Conservation (phyloP, 352 stramenopile species). For the Phytopythium cucurbitacearum region DNA sequence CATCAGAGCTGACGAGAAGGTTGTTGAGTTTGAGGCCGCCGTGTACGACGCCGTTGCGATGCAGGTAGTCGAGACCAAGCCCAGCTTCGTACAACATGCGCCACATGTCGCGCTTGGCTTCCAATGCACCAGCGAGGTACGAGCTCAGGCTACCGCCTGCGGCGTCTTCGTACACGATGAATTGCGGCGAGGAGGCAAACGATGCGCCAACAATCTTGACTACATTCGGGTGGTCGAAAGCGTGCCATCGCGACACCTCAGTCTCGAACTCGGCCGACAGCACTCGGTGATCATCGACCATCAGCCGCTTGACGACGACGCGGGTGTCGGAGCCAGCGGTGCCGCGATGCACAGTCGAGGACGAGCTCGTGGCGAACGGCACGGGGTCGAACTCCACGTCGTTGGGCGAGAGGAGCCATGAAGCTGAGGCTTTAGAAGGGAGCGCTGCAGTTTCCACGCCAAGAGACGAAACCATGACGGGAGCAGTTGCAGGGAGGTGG, state of each 20-base stretch:
- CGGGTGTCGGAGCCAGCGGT: slow-evolving; percentile 7
- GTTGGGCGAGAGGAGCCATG: neutral
- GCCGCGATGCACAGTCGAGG: slow-evolving; percentile 10
- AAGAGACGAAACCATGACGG: no score
- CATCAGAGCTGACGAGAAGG: slow-evolving; percentile 4
- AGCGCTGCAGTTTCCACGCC: no score
- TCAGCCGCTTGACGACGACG: slow-evolving; percentile 24
- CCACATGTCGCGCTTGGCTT: neutral
- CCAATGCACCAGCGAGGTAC: neutral
- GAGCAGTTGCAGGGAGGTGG: no score
- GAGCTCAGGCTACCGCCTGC: slow-evolving; percentile 4
- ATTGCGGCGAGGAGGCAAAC: slow-evolving; percentile 10
- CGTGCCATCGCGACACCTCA: slow-evolving; percentile 16
- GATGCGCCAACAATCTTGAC: slow-evolving; percentile 19
- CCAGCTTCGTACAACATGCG: slow-evolving; percentile 3
- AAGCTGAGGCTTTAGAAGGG: no score
- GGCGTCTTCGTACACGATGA: slow-evolving; percentile 14
- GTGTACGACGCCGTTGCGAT: slow-evolving; percentile 2
- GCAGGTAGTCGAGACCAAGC: slow-evolving; percentile 3
- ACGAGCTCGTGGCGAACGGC: slow-evolving; percentile 10
- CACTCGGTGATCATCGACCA: slow-evolving; percentile 3
- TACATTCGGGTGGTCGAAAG: slow-evolving; percentile 17
- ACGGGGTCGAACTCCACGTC: slow-evolving; percentile 9
- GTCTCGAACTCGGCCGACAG: slow-evolving; percentile 6
- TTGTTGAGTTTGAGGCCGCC: slow-evolving; percentile 8